A percentile compares a stretch with the other conserved stretches of the same genome.
phyloP scores from a whole-genome alignment of 2,329 filamentous ascomycete genomes.

The Plenodomus biglobosus region DNA sequence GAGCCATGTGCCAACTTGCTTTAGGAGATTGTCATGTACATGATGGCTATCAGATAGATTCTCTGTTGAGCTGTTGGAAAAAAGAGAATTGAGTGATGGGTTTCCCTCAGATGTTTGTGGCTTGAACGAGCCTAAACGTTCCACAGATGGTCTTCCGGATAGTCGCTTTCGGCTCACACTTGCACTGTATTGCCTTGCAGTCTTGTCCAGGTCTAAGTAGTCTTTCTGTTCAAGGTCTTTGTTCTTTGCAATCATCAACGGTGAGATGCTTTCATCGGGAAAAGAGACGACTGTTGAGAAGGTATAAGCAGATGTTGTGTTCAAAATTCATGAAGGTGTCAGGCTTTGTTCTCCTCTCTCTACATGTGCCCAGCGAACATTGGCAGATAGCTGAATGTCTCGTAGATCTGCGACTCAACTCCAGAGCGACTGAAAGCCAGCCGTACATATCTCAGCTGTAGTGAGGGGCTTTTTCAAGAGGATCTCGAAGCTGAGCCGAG shows the following conservation, averaged over 20 bases:
- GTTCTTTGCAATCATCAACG: constrained; percentile 49
- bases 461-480: neutral
- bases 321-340: neutral
- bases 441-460: neutral
- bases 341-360: neutral
- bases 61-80: constrained; percentile 34
- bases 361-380: neutral
- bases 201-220: constrained; percentile 45
- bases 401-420: constrained; percentile 1
- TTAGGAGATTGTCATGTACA: constrained; percentile 55
- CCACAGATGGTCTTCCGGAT: constrained; percentile 46
- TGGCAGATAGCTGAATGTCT: neutral
- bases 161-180: constrained; percentile 47
- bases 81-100: constrained; percentile 32
- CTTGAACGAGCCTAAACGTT: constrained; percentile 32
- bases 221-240: constrained; percentile 50
- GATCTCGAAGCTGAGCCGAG: neutral
- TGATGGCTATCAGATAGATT: constrained; percentile 25
- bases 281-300: constrained; percentile 49
- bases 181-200: constrained; percentile 40
- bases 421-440: neutral
- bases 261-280: constrained; percentile 51
- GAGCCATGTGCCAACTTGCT: constrained; percentile 81
- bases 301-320: constrained; percentile 25
- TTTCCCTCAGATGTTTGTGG: constrained; percentile 26